Evolutionary conservation across 345 rosid genomes (phyloP).

Genomic region (Syzygium oleosum): DNA sequence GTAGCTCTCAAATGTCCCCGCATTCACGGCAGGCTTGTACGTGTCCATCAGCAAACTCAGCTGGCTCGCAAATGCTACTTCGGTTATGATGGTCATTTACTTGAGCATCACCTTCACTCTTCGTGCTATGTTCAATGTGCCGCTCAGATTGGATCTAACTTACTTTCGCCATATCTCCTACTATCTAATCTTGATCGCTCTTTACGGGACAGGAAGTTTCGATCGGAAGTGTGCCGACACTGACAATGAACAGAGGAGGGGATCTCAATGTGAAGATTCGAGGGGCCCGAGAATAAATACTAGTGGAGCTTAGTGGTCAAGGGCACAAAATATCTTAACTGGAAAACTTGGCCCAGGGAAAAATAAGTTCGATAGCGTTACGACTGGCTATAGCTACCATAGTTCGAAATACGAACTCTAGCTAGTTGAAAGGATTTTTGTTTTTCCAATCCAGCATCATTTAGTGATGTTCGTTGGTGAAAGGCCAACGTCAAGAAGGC

Average conservation of each 20-base stretch:
- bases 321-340: background rate
- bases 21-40: background rate
- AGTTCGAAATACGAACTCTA: background rate
- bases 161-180: background rate
- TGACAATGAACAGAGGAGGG: background rate
- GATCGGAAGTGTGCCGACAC: background rate
- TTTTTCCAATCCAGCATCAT: background rate
- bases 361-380: background rate
- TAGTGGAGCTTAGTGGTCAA: background rate
- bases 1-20: background rate
- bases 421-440: background rate
- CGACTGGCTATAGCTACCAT: background rate
- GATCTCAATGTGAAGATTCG: background rate
- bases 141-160: background rate
- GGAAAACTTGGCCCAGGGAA: background rate
- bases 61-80: background rate
- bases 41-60: background rate
- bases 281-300: background rate
- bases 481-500: background rate
- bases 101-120: background rate
- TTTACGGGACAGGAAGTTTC: background rate
- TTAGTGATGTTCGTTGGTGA: background rate
- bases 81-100: background rate
- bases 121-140: background rate
- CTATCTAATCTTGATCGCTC: background rate